Percentiles rank a stretch among this genome's conserved stretches.
These are phyloP conservation scores for Kwoniella shandongensis DNA, from an alignment of 768 basidiomycete genomes.

Conservation along the genomic window DNA sequence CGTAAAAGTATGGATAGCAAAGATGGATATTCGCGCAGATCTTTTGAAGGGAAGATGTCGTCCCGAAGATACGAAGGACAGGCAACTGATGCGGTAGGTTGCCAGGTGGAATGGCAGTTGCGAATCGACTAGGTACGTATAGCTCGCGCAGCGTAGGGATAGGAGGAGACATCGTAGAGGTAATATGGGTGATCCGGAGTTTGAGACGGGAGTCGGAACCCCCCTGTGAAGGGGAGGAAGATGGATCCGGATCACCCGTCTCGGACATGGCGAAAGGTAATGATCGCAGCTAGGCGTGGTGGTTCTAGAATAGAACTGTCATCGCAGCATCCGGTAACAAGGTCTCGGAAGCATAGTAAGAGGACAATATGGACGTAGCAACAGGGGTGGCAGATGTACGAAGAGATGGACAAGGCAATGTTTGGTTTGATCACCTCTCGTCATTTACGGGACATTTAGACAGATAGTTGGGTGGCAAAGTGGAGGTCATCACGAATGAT, in stretches of 20 bases:
- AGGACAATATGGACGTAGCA: too few species aligned
- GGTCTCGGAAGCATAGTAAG: too few species aligned
- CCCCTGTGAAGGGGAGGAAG: not conserved
- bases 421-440: too few species aligned
- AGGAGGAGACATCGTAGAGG: slow-evolving; percentile 42
- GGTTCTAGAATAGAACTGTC: too few species aligned
- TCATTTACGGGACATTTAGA: too few species aligned
- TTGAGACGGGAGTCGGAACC: slow-evolving; percentile 36
- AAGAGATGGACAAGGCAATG: too few species aligned
- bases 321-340: too few species aligned
- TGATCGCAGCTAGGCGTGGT: too few species aligned
- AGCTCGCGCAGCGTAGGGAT: slow-evolving; percentile 34
- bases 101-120: slow-evolving; percentile 46
- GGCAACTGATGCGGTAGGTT: slow-evolving; percentile 65
- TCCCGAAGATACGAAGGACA: slow-evolving; percentile 80
- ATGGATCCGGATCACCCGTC: not conserved
- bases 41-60: slow-evolving; percentile 71
- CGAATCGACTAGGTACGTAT: slow-evolving; percentile 42
- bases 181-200: slow-evolving; percentile 54
- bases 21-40: slow-evolving; percentile 81
- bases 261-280: not conserved
- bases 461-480: too few species aligned
- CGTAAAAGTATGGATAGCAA: slow-evolving; percentile 82
- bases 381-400: too few species aligned
- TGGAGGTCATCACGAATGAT: too few species aligned